These are phyloP conservation scores for Leptographium galeiforme DNA, from an alignment of 2,329 filamentous ascomycete genomes.

Conservation along the genomic window DNA sequence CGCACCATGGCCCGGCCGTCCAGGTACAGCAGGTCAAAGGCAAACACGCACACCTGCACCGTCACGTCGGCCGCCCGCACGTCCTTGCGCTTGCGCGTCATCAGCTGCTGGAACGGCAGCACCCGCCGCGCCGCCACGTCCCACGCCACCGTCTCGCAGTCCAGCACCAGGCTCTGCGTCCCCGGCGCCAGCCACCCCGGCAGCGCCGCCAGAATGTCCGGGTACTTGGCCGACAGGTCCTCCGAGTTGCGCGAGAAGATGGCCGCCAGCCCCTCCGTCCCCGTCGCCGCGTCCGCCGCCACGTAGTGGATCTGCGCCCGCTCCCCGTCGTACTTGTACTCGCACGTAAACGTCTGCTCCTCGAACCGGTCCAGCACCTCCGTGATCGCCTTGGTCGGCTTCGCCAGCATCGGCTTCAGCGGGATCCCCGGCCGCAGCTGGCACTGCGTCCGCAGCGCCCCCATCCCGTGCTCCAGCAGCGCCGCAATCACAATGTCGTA, in stretches of 20 bases:
- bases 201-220: conserved; percentile 82
- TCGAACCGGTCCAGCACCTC: conserved; percentile 96
- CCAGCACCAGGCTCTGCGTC: conserved; percentile 92
- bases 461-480: conserved; percentile 75
- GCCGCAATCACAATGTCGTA: conserved; percentile 92
- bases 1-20: conserved; percentile 85
- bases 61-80: conserved; percentile 93
- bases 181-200: conserved; percentile 78
- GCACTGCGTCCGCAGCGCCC: conserved; percentile 69
- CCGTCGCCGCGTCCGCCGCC: conserved; percentile 56
- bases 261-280: conserved; percentile 61
- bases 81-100: conserved; percentile 96
- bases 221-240: conserved; percentile 94
- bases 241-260: conserved; percentile 98
- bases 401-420: conserved; percentile 95
- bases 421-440: conserved; percentile 88
- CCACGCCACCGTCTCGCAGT: conserved; percentile 97
- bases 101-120: conserved; percentile 90
- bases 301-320: conserved; percentile 98
- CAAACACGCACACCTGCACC: conserved; percentile 93
- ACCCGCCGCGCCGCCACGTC: conserved; percentile 92
- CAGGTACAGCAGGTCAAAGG: conserved; percentile 86
- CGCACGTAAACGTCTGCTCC: conserved; percentile 88
- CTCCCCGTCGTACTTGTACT: conserved; percentile 98
- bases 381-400: conserved; percentile 94